Conservation (phyloP, 192 early-diverging fungal genomes). For the Piromyces sp. region DNA sequence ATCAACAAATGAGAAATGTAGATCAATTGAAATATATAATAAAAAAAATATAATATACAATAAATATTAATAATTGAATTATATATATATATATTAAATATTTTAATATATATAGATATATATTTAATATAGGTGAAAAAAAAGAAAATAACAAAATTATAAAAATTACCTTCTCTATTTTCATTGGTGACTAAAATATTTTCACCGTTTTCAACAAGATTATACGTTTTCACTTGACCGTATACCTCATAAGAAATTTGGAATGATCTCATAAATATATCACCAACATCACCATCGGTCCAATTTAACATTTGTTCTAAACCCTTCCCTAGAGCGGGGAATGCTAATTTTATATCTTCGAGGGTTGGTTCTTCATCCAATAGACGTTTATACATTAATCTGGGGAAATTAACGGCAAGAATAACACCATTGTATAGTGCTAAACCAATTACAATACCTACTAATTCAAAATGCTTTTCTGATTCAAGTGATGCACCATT, state of each 20-base stretch:
- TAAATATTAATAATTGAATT: no score
- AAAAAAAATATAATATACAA: no score
- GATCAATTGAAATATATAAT: no score
- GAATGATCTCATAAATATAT: conserved; percentile 67
- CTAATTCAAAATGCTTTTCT: conserved; percentile 50
- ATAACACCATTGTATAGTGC: conserved; percentile 78
- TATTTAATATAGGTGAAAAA: no score
- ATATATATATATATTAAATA: no score
- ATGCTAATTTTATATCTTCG: conserved; percentile 30
- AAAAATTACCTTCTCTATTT: conserved; percentile 39
- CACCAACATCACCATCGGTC: conserved; percentile 52
- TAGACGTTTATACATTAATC: conserved; percentile 54
- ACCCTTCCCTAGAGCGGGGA: conserved; percentile 54
- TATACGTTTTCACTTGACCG: conserved; percentile 22
- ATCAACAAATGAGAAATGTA: no score
- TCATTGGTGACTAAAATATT: conserved; percentile 52
- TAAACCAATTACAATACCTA: conserved; percentile 79
- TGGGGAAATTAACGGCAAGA: conserved; percentile 51
- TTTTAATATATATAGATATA: no score
- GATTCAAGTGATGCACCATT: conserved; percentile 40
- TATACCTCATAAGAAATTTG: conserved; percentile 53
- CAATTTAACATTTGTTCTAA: conserved; percentile 63
- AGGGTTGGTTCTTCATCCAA: conserved; percentile 26
- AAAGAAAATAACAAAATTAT: no score
- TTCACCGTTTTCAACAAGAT: conserved; percentile 42